Evolutionary conservation across 495 filamentous ascomycete genomes (phyloP).

Genomic region (Daldinia concentrica): DNA sequence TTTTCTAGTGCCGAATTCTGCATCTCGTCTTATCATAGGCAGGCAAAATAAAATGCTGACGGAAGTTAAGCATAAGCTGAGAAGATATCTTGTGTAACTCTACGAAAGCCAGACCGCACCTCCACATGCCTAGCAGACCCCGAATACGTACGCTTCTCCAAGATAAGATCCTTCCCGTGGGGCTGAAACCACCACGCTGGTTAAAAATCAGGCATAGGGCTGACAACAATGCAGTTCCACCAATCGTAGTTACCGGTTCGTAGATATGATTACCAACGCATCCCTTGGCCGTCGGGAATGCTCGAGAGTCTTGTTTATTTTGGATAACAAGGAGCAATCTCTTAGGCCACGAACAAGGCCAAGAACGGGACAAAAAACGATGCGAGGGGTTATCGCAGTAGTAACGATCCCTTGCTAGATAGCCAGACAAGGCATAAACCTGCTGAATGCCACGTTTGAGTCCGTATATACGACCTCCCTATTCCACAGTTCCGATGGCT

Average conservation of each 20-base stretch:
- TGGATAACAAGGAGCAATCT: background rate
- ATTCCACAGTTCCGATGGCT: background rate
- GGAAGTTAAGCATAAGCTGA: conserved; percentile 31
- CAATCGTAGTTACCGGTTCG: conserved; percentile 3
- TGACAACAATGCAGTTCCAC: conserved; percentile 7
- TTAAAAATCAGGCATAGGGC: conserved; percentile 24
- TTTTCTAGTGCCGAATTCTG: conserved; percentile 34
- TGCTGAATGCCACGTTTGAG: background rate
- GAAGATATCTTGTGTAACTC: conserved; percentile 19
- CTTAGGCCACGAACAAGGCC: background rate
- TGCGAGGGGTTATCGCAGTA: background rate
- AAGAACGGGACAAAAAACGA: background rate
- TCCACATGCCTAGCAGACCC: conserved; percentile 7
- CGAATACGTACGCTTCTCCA: conserved; percentile 2
- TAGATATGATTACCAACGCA: conserved; percentile 2
- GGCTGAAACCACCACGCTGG: conserved; percentile 3
- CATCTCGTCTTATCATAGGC: conserved; percentile 27
- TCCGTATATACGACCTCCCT: background rate
- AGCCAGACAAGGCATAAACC: background rate
- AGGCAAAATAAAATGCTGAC: conserved; percentile 26
- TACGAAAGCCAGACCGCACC: background rate
- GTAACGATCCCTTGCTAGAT: background rate
- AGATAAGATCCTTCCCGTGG: conserved; percentile 18
- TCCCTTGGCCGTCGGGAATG: background rate
- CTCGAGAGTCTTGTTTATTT: background rate